Conservation (phyloP, 345 rosid species). For the Leavenworthia alabamica region DNA sequence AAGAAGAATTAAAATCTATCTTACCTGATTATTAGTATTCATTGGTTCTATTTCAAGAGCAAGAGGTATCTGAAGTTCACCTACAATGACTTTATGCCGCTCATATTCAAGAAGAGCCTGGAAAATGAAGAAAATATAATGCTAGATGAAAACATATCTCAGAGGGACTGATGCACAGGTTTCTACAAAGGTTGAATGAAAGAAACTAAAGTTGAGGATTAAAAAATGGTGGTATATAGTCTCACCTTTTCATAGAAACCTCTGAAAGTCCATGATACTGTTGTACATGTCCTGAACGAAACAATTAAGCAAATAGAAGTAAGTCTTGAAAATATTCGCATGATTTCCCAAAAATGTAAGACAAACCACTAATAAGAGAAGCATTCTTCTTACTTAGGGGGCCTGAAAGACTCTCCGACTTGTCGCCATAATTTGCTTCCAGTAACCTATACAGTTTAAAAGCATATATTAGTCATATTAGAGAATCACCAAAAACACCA, state of each 20-base stretch:
- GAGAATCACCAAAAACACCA: not conserved
- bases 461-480: not conserved
- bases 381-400: constrained; percentile 73
- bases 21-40: constrained; percentile 60
- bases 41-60: constrained; percentile 44
- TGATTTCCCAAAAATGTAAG: not conserved
- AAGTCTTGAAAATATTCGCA: not conserved
- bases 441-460: constrained; percentile 57
- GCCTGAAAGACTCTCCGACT: constrained; percentile 93
- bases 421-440: constrained; percentile 82
- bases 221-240: not conserved
- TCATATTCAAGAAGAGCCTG: constrained; percentile 94
- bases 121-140: not conserved
- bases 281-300: constrained; percentile 82
- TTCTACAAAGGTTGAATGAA: constrained; percentile 2
- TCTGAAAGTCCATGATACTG: constrained; percentile 96
- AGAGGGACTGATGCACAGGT: not conserved
- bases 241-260: constrained; percentile 89
- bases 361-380: constrained; percentile 9
- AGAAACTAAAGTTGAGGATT: not conserved
- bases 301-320: constrained; percentile 5
- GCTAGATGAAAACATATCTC: not conserved
- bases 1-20: not conserved
- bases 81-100: constrained; percentile 55
- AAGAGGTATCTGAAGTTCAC: constrained; percentile 52